Percentiles rank a stretch among this genome's conserved stretches.
phyloP scores from a whole-genome alignment of 169 alveolate genomes.

The Plasmodium ovale region DNA sequence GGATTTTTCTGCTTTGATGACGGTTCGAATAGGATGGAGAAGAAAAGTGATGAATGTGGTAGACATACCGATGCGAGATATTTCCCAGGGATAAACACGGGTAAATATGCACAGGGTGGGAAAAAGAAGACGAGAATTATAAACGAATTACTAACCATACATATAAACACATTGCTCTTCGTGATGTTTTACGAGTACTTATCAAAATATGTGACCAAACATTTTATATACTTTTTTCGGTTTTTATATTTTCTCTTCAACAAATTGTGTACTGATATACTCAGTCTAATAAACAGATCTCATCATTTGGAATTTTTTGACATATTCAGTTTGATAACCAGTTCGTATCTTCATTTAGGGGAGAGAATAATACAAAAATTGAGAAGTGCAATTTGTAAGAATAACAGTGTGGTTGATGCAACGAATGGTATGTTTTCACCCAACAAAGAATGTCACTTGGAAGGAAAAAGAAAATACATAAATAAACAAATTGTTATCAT shows the following conservation, averaged over 20 bases:
- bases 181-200: conserved; percentile 53
- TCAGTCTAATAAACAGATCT: conserved; percentile 20
- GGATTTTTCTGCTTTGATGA: conserved; percentile 21
- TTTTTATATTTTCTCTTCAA: conserved; percentile 40
- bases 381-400: conserved; percentile 3
- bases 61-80: no score
- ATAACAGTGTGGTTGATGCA: neutral
- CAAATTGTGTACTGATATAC: conserved; percentile 55
- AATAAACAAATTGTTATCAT: conserved; percentile 30
- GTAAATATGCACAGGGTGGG: neutral
- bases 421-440: neutral
- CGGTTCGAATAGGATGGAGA: neutral
- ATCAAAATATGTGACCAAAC: conserved; percentile 52
- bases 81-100: no score
- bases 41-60: neutral
- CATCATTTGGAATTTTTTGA: conserved; percentile 60
- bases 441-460: neutral
- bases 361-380: conserved; percentile 10
- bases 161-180: conserved; percentile 61
- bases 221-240: conserved; percentile 42
- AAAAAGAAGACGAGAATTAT: conserved; percentile 21
- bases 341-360: neutral
- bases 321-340: conserved; percentile 19
- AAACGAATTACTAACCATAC: conserved; percentile 37
- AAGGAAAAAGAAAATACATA: neutral